These are phyloP conservation scores for Xylaria sp. DNA, from an alignment of 2,329 filamentous ascomycete genomes.

Conservation along the genomic window DNA sequence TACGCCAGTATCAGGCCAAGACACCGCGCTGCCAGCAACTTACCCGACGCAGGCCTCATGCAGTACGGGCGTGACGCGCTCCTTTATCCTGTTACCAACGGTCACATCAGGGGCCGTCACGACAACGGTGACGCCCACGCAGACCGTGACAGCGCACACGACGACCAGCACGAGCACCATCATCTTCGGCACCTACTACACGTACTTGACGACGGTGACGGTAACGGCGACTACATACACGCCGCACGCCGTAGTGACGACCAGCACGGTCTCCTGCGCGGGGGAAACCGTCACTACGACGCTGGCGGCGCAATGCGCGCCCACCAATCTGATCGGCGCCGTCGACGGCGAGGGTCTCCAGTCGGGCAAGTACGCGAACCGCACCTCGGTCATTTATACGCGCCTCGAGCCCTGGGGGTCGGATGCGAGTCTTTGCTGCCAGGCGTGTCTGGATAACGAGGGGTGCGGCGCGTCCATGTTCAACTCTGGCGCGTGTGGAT, in stretches of 20 bases:
- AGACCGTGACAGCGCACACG: conserved; percentile 16
- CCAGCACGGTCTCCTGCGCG: conserved; percentile 16
- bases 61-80: conserved; percentile 1
- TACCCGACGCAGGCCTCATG: conserved; percentile 23
- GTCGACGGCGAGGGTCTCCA: conserved; percentile 39
- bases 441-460: conserved; percentile 44
- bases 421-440: conserved; percentile 42
- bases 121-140: conserved; percentile 25
- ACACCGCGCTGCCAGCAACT: conserved; percentile 7
- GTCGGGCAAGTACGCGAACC: conserved; percentile 33
- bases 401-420: conserved; percentile 29
- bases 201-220: conserved; percentile 19
- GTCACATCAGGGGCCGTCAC: conserved; percentile 21
- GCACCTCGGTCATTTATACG: conserved; percentile 36
- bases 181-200: conserved; percentile 12
- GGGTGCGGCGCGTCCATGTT: conserved; percentile 39
- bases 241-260: conserved; percentile 8
- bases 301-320: conserved; percentile 21
- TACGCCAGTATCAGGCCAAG: conserved; percentile 26
- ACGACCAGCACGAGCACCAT: conserved; percentile 19
- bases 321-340: conserved; percentile 38
- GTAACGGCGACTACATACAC: conserved; percentile 21
- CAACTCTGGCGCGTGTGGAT: conserved; percentile 31
- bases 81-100: conserved; percentile 16
- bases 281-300: conserved; percentile 28